Conservation (phyloP, 1,284 basidiomycete genomes). For the Trametes sp. region DNA sequence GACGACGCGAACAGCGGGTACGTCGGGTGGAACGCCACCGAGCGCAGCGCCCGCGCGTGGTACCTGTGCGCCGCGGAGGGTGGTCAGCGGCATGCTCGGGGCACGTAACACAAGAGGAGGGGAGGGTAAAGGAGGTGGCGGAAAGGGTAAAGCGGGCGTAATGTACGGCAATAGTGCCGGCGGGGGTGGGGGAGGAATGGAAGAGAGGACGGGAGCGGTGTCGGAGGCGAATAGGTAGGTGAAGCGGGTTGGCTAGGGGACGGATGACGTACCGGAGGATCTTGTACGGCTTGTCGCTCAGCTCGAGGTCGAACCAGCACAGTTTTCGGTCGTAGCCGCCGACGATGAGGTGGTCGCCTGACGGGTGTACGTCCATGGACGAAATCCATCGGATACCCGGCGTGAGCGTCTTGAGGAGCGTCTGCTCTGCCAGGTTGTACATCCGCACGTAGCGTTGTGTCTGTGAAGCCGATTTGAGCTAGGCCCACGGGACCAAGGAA, state of each 20-base stretch:
- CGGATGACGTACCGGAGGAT: constrained; percentile 73
- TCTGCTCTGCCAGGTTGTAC: constrained; percentile 95
- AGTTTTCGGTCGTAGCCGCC: constrained; percentile 98
- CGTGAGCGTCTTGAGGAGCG: constrained; percentile 89
- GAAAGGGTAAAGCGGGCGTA: background rate
- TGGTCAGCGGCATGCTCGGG: constrained; percentile 11
- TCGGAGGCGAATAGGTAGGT: background rate
- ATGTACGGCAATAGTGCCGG: background rate
- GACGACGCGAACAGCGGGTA: constrained; percentile 96
- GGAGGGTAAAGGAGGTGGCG: background rate
- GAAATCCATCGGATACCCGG: constrained; percentile 98
- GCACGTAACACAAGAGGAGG: background rate
- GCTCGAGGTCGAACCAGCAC: constrained; percentile 98
- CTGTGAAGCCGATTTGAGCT: constrained; percentile 44
- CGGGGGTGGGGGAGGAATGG: background rate
- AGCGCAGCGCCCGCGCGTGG: constrained; percentile 92
- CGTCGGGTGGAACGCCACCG: constrained; percentile 91
- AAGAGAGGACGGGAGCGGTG: background rate
- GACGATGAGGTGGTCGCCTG: constrained; percentile 95
- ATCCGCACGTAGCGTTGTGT: constrained; percentile 97
- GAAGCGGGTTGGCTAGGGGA: constrained; percentile 9
- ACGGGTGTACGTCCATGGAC: constrained; percentile 94
- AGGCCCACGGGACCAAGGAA: background rate
- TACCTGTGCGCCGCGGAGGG: constrained; percentile 64
- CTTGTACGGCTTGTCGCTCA: constrained; percentile 96